A percentile compares a stretch with the other conserved stretches of the same genome.
Evolutionary conservation across 768 basidiomycete genomes (phyloP).

Genomic region (Fomitopsis serialis): DNA sequence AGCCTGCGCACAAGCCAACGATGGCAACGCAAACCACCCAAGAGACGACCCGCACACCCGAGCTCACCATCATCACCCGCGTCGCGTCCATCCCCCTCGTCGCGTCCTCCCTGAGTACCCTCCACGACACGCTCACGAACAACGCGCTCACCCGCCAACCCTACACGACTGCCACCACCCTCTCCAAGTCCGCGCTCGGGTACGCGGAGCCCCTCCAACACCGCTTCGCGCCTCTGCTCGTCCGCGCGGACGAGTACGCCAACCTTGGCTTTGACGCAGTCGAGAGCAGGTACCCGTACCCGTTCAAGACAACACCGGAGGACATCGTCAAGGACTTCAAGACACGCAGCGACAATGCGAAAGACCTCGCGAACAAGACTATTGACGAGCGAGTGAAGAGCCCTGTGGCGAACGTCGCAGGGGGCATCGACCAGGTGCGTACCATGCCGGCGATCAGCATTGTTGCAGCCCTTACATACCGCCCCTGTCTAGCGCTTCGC

Average conservation of each 20-base stretch:
- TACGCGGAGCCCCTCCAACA: constrained; percentile 62
- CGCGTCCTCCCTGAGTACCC: constrained; percentile 52
- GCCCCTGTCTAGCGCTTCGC: constrained; percentile 47
- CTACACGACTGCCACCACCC: constrained; percentile 57
- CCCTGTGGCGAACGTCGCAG: constrained; percentile 57
- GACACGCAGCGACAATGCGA: constrained; percentile 49
- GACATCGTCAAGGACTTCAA: constrained; percentile 61
- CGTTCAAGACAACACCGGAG: constrained; percentile 69
- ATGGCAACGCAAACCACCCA: constrained; percentile 35
- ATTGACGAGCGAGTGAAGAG: constrained; percentile 61
- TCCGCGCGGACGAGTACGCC: constrained; percentile 57
- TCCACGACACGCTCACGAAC: constrained; percentile 53
- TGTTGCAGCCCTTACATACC: constrained; percentile 11
- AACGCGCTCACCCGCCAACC: constrained; percentile 60
- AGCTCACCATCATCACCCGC: constrained; percentile 56
- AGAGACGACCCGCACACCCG: constrained; percentile 33
- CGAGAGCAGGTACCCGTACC: constrained; percentile 67
- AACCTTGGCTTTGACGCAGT: constrained; percentile 75
- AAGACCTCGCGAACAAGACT: constrained; percentile 53
- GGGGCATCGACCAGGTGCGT: constrained; percentile 68
- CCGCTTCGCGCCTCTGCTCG: constrained; percentile 60
- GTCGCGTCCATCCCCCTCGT: constrained; percentile 73
- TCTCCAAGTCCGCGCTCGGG: constrained; percentile 37
- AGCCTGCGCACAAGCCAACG: constrained; percentile 1
- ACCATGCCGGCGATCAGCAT: background rate